A percentile compares a stretch with the other conserved stretches of the same genome.
phyloP scores from a whole-genome alignment of 495 filamentous ascomycete genomes.

The Xylaria bambusicola region DNA sequence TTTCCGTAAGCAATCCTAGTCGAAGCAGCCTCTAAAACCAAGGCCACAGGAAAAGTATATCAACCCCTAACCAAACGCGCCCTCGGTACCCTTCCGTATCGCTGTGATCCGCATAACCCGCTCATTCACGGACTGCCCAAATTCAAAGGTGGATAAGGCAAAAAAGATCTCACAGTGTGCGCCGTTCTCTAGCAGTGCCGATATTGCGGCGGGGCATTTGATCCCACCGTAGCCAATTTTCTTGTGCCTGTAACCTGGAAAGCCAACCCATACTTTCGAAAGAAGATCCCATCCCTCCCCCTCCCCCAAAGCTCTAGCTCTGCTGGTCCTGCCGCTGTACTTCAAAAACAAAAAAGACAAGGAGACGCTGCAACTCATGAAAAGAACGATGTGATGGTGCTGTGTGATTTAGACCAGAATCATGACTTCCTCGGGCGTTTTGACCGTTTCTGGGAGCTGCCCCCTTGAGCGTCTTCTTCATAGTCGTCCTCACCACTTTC shows the following conservation, averaged over 20 bases:
- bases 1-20: slow-evolving; percentile 9
- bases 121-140: slow-evolving; percentile 3
- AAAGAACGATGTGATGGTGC: background rate
- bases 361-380: background rate
- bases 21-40: background rate
- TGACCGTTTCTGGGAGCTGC: slow-evolving; percentile 19
- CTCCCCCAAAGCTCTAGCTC: no score
- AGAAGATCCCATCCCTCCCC: no score
- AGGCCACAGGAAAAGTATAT: background rate
- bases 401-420: background rate
- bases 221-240: slow-evolving; percentile 12
- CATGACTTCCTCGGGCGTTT: slow-evolving; percentile 30
- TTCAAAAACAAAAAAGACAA: background rate
- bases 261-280: background rate
- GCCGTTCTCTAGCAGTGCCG: slow-evolving; percentile 18
- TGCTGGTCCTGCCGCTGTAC: background rate
- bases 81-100: slow-evolving; percentile 4
- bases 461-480: slow-evolving; percentile 26
- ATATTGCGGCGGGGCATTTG: slow-evolving; percentile 5
- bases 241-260: slow-evolving; percentile 11
- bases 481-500: slow-evolving; percentile 50
- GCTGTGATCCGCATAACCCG: background rate
- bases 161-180: background rate
- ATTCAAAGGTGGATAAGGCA: background rate
- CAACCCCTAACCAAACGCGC: background rate